Evolutionary conservation across 495 filamentous ascomycete species (phyloP).

Genomic region (Aspergillus haitiensis): DNA sequence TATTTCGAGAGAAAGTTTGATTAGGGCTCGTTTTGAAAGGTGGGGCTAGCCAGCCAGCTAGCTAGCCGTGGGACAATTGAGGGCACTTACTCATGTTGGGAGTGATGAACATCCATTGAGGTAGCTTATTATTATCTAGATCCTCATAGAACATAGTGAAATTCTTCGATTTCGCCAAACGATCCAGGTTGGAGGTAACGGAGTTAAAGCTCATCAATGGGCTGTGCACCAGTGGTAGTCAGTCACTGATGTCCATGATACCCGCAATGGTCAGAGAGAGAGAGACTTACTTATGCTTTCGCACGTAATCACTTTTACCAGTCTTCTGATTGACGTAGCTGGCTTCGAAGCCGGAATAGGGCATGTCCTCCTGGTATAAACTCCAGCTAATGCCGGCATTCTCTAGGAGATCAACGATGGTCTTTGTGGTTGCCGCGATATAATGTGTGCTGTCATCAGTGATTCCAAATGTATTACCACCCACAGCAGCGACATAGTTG

Average conservation of each 20-base stretch:
- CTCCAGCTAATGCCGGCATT: slow-evolving; percentile 64
- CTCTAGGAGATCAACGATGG: slow-evolving; percentile 65
- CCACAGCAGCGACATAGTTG: slow-evolving; percentile 62
- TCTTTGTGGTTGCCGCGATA: slow-evolving; percentile 59
- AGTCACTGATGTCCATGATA: not conserved
- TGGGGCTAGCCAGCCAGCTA: too few relatives aligned
- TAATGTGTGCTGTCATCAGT: slow-evolving; percentile 37
- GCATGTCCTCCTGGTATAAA: slow-evolving; percentile 65
- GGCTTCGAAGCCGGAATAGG: slow-evolving; percentile 61
- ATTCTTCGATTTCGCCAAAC: slow-evolving; percentile 62
- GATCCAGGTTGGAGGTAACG: slow-evolving; percentile 50
- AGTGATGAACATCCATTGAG: slow-evolving; percentile 73
- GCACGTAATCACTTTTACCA: slow-evolving; percentile 61
- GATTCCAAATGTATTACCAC: slow-evolving; percentile 65
- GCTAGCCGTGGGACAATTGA: not conserved
- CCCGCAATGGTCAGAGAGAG: not conserved
- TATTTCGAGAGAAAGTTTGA: slow-evolving; percentile 38
- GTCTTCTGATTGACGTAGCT: slow-evolving; percentile 51
- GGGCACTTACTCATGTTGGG: slow-evolving; percentile 40
- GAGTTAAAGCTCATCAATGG: slow-evolving; percentile 58
- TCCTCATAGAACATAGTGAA: slow-evolving; percentile 61
- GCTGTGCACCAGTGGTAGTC: slow-evolving; percentile 7
- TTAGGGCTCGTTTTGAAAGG: not conserved
- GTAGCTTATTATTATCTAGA: slow-evolving; percentile 54
- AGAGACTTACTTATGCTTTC: slow-evolving; percentile 59